Percentiles rank a stretch among this genome's conserved stretches.
Conservation (phyloP, 2,329 filamentous ascomycete species). For the Exophiala bonariae region DNA sequence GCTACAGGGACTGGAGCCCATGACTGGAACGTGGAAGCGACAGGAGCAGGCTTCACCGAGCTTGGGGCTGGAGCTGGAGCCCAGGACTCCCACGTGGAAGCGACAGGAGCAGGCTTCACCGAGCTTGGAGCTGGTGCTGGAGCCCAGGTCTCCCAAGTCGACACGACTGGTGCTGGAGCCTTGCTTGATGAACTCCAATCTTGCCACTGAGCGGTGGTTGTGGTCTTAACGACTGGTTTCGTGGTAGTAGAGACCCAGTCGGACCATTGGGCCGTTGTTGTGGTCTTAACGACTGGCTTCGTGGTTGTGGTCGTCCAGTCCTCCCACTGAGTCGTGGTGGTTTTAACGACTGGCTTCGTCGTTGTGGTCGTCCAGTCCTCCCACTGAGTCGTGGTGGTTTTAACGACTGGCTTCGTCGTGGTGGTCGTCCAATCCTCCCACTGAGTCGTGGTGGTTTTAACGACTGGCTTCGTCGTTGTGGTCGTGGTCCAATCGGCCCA, state of each 20-base stretch:
- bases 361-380: conserved; percentile 15
- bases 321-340: conserved; percentile 13
- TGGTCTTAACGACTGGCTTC: conserved; percentile 43
- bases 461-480: conserved; percentile 4
- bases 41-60: too few relatives aligned
- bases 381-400: conserved; percentile 35
- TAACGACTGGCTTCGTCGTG: conserved; percentile 41
- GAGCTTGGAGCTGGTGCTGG: too few relatives aligned
- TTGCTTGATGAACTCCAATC: conserved; percentile 6
- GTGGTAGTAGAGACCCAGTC: conserved; percentile 19
- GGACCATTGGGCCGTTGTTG: conserved; percentile 31
- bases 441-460: conserved; percentile 10
- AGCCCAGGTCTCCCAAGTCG: too few relatives aligned
- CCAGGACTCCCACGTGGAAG: too few relatives aligned
- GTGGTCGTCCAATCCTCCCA: conserved; percentile 18
- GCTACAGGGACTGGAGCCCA: too few relatives aligned
- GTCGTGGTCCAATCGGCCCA: conserved; percentile 9
- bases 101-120: too few relatives aligned
- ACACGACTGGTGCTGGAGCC: too few relatives aligned
- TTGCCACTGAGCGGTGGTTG: conserved; percentile 10
- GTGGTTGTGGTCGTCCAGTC: conserved; percentile 23
- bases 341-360: conserved; percentile 5
- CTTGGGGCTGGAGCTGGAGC: too few relatives aligned
- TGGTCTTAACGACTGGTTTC: conserved; percentile 4
- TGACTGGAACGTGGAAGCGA: too few relatives aligned